Conservation (phyloP, 169 alveolate genomes). For the Plasmodium coatneyi region DNA sequence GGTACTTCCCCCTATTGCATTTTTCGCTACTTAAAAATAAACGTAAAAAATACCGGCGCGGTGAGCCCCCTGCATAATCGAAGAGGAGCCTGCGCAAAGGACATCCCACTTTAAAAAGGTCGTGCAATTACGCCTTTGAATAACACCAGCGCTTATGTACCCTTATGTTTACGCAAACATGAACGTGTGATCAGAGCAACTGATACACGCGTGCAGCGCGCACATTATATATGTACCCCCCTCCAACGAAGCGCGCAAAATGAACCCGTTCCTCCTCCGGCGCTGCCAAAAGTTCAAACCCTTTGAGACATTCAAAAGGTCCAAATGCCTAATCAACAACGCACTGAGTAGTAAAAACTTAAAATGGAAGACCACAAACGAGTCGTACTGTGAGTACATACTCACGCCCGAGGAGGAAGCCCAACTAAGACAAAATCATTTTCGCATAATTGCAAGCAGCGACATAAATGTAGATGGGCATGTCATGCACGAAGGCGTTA, state of each 20-base stretch:
- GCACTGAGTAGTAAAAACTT: slow-evolving; percentile 16
- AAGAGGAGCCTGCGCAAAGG: background rate
- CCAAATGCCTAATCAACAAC: slow-evolving; percentile 57
- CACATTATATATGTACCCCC: background rate
- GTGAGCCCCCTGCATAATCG: background rate
- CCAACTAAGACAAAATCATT: slow-evolving; percentile 26
- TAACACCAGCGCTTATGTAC: background rate
- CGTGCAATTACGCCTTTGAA: background rate
- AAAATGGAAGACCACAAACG: slow-evolving; percentile 68
- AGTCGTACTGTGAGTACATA: slow-evolving; percentile 70
- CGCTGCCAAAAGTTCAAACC: slow-evolving; percentile 3
- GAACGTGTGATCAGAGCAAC: background rate
- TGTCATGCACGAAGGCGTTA: slow-evolving; percentile 53
- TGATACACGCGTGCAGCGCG: background rate
- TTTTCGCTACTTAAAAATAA: background rate
- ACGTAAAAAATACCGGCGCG: background rate
- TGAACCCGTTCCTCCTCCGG: slow-evolving; percentile 13
- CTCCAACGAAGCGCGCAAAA: background rate
- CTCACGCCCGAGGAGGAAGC: slow-evolving; percentile 58
- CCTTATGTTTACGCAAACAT: background rate
- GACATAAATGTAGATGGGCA: slow-evolving; percentile 39
- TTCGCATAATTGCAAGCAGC: slow-evolving; percentile 15
- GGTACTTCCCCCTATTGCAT: background rate
- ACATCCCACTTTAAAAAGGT: background rate
- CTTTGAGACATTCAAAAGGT: slow-evolving; percentile 31